Percentiles rank a stretch among this genome's conserved stretches.
phyloP scores from a whole-genome alignment of 2,329 filamentous ascomycete species.

The Graphiopsis chlorocephala region DNA sequence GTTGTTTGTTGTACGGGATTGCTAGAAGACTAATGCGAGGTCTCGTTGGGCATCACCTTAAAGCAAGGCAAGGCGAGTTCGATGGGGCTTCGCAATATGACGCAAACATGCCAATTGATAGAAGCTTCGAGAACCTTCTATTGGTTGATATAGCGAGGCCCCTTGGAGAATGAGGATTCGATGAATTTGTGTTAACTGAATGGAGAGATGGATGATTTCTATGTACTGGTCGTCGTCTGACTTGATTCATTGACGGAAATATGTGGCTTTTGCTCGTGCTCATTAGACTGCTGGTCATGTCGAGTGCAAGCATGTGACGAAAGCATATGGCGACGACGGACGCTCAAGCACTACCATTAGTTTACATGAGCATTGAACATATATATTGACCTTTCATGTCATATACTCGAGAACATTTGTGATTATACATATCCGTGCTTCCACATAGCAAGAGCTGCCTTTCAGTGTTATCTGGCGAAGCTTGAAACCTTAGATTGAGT shows the following conservation, averaged over 20 bases:
- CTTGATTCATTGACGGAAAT: not conserved
- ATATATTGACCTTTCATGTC: not conserved
- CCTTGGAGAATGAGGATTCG: not conserved
- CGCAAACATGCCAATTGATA: not conserved
- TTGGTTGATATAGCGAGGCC: not conserved
- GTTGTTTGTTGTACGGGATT: conserved; percentile 12
- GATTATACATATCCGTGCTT: not conserved
- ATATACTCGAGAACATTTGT: not conserved
- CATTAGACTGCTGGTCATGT: not conserved
- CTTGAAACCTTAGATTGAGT: not conserved
- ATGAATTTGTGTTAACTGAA: not conserved
- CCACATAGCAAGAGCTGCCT: not conserved
- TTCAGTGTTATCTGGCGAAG: not conserved
- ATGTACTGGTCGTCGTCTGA: not conserved
- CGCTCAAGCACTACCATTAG: not conserved
- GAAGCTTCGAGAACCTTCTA: conserved; percentile 13
- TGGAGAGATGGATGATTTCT: not conserved
- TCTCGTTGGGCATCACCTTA: conserved; percentile 7
- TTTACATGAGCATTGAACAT: not conserved
- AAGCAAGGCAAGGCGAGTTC: conserved; percentile 12
- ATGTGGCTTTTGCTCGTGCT: not conserved
- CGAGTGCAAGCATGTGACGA: not conserved
- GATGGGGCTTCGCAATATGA: conserved; percentile 7
- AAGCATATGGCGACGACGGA: not conserved
- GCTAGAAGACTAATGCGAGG: not conserved